These are phyloP conservation scores for Starmera stellimalicola DNA, from an alignment of 1,139 yeast species.

Conservation along the genomic window DNA sequence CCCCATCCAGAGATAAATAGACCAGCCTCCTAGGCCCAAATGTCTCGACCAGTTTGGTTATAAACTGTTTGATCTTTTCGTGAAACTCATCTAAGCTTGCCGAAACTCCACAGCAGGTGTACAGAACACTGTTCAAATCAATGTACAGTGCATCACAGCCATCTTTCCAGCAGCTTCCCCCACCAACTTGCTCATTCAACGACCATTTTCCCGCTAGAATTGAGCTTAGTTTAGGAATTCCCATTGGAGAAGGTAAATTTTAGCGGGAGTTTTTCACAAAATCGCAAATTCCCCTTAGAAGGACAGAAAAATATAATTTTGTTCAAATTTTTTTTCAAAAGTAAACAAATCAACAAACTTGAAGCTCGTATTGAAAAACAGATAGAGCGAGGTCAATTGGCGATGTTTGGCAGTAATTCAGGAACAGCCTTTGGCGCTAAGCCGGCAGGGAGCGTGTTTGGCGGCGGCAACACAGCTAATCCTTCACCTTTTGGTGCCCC, in stretches of 20 bases:
- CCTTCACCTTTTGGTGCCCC: background rate
- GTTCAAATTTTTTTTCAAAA: too few relatives aligned
- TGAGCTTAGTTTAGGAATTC: slow-evolving; percentile 79
- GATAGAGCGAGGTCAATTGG: too few relatives aligned
- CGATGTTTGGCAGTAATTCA: slow-evolving; percentile 9
- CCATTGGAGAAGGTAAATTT: too few relatives aligned
- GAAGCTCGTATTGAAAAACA: too few relatives aligned
- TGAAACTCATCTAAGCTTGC: slow-evolving; percentile 19
- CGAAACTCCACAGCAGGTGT: slow-evolving; percentile 35
- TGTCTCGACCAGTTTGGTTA: slow-evolving; percentile 62
- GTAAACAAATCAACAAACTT: too few relatives aligned
- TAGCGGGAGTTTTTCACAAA: too few relatives aligned
- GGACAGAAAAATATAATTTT: too few relatives aligned
- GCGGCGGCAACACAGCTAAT: slow-evolving; percentile 17
- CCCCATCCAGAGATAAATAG: slow-evolving; percentile 89
- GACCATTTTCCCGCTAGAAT: slow-evolving; percentile 89
- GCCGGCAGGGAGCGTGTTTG: slow-evolving; percentile 27
- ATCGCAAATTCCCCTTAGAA: too few relatives aligned
- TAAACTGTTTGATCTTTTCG: slow-evolving; percentile 62
- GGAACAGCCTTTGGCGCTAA: slow-evolving; percentile 25
- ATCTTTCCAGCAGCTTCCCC: too few relatives aligned
- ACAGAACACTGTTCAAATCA: slow-evolving; percentile 83
- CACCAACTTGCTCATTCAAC: slow-evolving; percentile 25
- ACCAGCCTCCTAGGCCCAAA: slow-evolving; percentile 62
- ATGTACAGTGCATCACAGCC: slow-evolving; percentile 73